phyloP scores from a whole-genome alignment of 805 yeast species.

The Candida oleophila region DNA sequence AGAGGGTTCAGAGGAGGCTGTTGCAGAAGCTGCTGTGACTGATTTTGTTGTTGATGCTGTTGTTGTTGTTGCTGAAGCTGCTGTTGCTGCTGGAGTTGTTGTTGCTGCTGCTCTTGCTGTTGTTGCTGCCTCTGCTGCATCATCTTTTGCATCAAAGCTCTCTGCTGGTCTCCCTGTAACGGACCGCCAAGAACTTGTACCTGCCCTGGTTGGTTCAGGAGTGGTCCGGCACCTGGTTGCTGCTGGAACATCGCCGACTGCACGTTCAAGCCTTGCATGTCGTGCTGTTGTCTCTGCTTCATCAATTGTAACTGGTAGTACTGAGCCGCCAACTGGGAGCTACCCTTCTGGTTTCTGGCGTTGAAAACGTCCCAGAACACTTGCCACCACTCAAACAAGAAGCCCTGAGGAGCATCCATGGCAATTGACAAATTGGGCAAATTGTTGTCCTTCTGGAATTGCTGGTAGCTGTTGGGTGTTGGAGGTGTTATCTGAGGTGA shows the following conservation, averaged over 20 bases:
- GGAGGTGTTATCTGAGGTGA: slow-evolving; percentile 31
- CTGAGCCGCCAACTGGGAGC: slow-evolving; percentile 63
- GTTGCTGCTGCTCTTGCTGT: slow-evolving; percentile 9
- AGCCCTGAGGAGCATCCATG: slow-evolving; percentile 85
- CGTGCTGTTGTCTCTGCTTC: slow-evolving; percentile 60
- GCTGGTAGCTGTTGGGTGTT: slow-evolving; percentile 14
- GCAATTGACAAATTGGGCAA: slow-evolving; percentile 52
- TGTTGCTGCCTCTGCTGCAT: slow-evolving; percentile 15
- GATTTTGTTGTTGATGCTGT: slow-evolving; percentile 11
- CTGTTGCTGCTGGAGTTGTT: slow-evolving; percentile 9
- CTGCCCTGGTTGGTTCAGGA: slow-evolving; percentile 1
- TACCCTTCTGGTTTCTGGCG: slow-evolving; percentile 69
- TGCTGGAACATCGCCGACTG: slow-evolving; percentile 14
- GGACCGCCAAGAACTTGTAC: neutral
- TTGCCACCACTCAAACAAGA: slow-evolving; percentile 93
- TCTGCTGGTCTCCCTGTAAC: slow-evolving; percentile 8
- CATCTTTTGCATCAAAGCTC: slow-evolving; percentile 15
- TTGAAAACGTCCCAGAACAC: slow-evolving; percentile 92
- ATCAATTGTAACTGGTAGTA: slow-evolving; percentile 64
- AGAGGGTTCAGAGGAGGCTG: slow-evolving; percentile 13
- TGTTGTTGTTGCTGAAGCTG: slow-evolving; percentile 7
- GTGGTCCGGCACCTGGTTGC: slow-evolving; percentile 4
- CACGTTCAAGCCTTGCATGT: slow-evolving; percentile 40
- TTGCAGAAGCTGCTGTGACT: slow-evolving; percentile 8
- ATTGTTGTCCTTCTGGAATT: slow-evolving; percentile 37